Conservation (phyloP, 225 moss, liverwort and hornwort species). For the Marchantia paleacea region DNA sequence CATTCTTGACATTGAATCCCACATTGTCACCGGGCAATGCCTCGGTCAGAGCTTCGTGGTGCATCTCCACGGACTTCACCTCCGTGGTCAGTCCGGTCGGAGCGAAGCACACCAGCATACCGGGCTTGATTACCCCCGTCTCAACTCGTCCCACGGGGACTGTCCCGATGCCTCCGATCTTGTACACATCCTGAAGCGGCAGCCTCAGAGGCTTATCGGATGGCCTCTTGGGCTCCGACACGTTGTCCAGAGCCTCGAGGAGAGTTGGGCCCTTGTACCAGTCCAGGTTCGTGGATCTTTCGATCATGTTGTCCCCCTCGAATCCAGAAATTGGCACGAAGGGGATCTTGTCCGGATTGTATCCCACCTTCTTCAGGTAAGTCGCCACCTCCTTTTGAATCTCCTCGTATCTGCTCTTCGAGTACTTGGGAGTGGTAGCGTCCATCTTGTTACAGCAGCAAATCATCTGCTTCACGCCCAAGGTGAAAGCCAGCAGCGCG, state of each 20-base stretch:
- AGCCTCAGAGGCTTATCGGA: constrained; percentile 69
- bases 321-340: constrained; percentile 64
- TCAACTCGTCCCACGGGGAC: constrained; percentile 61
- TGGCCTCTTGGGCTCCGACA: constrained; percentile 73
- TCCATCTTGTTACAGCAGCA: constrained; percentile 55
- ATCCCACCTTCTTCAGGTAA: constrained; percentile 63
- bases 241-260: constrained; percentile 56
- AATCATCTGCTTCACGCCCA: constrained; percentile 90
- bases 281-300: constrained; percentile 52
- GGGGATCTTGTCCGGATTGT: constrained; percentile 61
- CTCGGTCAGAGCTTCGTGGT: constrained; percentile 52
- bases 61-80: constrained; percentile 64
- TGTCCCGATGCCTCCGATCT: constrained; percentile 67
- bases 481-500: constrained; percentile 68
- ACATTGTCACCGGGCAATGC: constrained; percentile 58
- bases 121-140: constrained; percentile 58
- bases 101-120: constrained; percentile 52
- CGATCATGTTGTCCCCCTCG: constrained; percentile 68
- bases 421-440: constrained; percentile 79
- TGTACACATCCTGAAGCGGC: constrained; percentile 79
- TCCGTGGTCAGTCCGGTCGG: constrained; percentile 63
- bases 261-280: constrained; percentile 84
- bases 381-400: constrained; percentile 58
- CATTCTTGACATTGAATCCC: constrained; percentile 63
- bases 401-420: constrained; percentile 48